Percentiles rank a stretch among this genome's conserved stretches.
phyloP scores from a whole-genome alignment of 2,329 filamentous ascomycete species.

The Pseudogymnoascus verrucosus region DNA sequence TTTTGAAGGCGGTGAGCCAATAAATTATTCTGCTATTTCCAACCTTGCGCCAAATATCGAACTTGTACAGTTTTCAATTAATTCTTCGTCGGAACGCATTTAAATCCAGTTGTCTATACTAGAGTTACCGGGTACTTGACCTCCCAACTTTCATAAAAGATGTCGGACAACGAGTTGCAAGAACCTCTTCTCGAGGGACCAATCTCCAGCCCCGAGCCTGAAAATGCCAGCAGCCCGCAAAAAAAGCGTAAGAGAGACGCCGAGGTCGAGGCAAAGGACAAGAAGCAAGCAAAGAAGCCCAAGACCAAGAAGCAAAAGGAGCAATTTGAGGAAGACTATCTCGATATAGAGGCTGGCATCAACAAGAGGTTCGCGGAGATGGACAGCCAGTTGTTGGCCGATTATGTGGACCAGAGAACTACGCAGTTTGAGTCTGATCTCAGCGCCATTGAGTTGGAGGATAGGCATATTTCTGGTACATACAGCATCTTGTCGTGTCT shows the following conservation, averaged over 20 bases:
- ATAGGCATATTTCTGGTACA: conserved; percentile 70
- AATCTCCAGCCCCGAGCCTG: conserved; percentile 17
- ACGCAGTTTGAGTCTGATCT: conserved; percentile 71
- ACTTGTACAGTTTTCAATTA: background rate
- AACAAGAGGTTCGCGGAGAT: conserved; percentile 76
- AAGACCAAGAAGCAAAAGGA: conserved; percentile 51
- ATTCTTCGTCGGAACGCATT: background rate
- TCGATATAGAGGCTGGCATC: conserved; percentile 64
- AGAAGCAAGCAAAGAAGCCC: conserved; percentile 36
- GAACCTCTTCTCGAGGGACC: conserved; percentile 24
- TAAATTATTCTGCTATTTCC: conserved; percentile 5
- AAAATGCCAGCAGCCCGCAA: conserved; percentile 9
- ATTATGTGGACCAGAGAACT: conserved; percentile 75
- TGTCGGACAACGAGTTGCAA: conserved; percentile 23
- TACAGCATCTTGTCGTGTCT: background rate
- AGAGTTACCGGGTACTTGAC: background rate
- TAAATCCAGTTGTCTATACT: background rate
- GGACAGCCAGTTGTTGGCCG: conserved; percentile 75
- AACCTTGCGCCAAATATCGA: background rate
- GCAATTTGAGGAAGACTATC: conserved; percentile 44
- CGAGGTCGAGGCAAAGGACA: conserved; percentile 15
- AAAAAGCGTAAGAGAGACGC: conserved; percentile 27
- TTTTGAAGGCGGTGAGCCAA: conserved; percentile 5
- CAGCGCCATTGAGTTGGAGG: conserved; percentile 75
- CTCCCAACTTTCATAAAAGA: conserved; percentile 6